Evolutionary conservation across 345 rosid species (phyloP).

Genomic region (Diplotaxis tenuifolia): DNA sequence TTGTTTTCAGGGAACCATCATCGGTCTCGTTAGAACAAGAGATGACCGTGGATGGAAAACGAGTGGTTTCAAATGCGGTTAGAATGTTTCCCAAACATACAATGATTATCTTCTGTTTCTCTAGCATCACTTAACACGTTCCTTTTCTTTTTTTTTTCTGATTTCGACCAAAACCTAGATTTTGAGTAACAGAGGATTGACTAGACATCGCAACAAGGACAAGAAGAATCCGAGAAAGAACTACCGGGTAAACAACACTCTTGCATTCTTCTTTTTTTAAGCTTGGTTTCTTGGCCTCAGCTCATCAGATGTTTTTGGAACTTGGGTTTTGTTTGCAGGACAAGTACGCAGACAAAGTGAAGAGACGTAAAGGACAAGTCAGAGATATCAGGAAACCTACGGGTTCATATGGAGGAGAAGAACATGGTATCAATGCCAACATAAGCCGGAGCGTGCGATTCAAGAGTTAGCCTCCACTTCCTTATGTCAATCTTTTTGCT

Average conservation of each 20-base stretch:
- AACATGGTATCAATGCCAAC: slow-evolving; percentile 58
- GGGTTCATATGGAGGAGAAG: slow-evolving; percentile 70
- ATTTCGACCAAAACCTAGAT: slow-evolving; percentile 45
- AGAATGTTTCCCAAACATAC: slow-evolving; percentile 2
- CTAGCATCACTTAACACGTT: slow-evolving; percentile 1
- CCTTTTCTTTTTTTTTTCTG: not conserved
- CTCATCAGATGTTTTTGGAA: slow-evolving; percentile 5
- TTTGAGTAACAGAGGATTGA: slow-evolving; percentile 64
- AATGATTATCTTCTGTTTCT: slow-evolving; percentile 16
- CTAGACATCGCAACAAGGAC: slow-evolving; percentile 58
- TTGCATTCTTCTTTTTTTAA: not conserved
- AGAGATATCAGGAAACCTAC: slow-evolving; percentile 49
- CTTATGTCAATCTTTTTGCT: not conserved
- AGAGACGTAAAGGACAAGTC: slow-evolving; percentile 57
- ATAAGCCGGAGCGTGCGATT: slow-evolving; percentile 66
- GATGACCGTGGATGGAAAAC: slow-evolving; percentile 65
- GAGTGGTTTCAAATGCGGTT: slow-evolving; percentile 56
- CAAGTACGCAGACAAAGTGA: slow-evolving; percentile 47
- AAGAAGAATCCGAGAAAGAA: slow-evolving; percentile 66
- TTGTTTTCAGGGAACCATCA: slow-evolving; percentile 32
- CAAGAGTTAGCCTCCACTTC: slow-evolving; percentile 36
- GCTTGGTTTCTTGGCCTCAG: not conserved
- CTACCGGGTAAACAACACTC: not conserved
- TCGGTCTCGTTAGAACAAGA: slow-evolving; percentile 51
- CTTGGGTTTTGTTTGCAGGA: slow-evolving; percentile 37